These are phyloP conservation scores for Tulasnella sp. DNA, from an alignment of 768 basidiomycete genomes.

Conservation along the genomic window DNA sequence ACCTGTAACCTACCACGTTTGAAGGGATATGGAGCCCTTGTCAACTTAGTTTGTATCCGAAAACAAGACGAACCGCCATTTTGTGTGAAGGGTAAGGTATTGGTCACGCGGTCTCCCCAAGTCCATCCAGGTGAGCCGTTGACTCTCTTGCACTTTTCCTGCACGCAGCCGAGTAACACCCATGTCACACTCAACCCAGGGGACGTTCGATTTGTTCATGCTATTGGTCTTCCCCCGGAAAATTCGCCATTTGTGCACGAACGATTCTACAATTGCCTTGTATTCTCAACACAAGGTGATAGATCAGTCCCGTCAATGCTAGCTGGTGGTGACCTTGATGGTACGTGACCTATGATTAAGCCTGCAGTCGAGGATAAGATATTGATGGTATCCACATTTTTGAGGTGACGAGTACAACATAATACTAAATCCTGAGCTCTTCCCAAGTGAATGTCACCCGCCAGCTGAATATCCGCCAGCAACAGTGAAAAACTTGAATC, in stretches of 20 bases:
- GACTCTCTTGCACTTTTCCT: neutral
- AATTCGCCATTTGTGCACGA: constrained; percentile 39
- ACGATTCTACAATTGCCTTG: constrained; percentile 42
- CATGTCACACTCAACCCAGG: constrained; percentile 46
- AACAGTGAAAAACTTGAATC: constrained; percentile 33
- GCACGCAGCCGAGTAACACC: neutral
- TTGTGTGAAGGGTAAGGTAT: constrained; percentile 42
- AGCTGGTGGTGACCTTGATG: constrained; percentile 61
- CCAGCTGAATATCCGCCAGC: constrained; percentile 44
- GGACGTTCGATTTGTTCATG: constrained; percentile 28
- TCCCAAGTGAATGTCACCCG: constrained; percentile 18
- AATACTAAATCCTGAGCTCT: constrained; percentile 24
- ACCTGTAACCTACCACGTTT: constrained; percentile 11
- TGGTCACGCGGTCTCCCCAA: constrained; percentile 53
- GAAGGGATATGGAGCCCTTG: neutral
- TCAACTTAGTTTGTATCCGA: constrained; percentile 33
- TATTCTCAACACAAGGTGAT: constrained; percentile 49
- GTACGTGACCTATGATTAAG: constrained; percentile 20
- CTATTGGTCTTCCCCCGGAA: constrained; percentile 44
- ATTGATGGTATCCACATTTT: too few species aligned
- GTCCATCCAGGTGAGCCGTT: constrained; percentile 57
- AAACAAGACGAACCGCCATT: constrained; percentile 19
- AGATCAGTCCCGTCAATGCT: constrained; percentile 47
- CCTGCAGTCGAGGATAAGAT: neutral
- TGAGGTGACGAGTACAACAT: constrained; percentile 40